Evolutionary conservation across 2,329 filamentous ascomycete genomes (phyloP), one percentile per base, ranked within the genome.

Genomic region (Aspergillus texensis): DNA sequence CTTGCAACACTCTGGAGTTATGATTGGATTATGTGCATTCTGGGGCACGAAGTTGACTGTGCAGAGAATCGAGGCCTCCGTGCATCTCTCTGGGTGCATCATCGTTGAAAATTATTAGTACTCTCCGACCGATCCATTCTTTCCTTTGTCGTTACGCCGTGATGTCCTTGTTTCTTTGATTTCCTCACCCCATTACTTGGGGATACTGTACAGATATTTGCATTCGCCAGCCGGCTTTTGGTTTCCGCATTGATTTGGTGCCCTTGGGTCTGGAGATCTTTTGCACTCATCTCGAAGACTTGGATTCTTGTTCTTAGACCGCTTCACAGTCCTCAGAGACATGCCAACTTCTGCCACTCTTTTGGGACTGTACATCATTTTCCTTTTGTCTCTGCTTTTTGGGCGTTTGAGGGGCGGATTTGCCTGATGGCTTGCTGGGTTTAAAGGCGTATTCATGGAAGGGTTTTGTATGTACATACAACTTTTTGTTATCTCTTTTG

Each of bases 111-210:
- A 60, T 55, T 54, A 28, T 6, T 28, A 28, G 26, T 28, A 46
- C 67, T 61, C 61, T 58, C 55, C 55, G 57, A 64, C 46, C 58
- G 63, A 62, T 58, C 64, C 63, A 67, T 56, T 58, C 63, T 74
- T 70, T 66, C 70, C 63, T 71, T 71, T 69, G 71, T 74, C 68
- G 68, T 70, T 64, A 76, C 61, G 75, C 68, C 68, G 70, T 73
- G 63, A 76, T 70, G 74, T 41, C 58, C 61, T 56, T 53, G 46
- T 62, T 55, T 45, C 45, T 58, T 57, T 56, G 58, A 16, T 60
- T 58, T 52, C 32, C 21, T 43, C 24, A 21, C 45, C 32, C 32
- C 59, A 45, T 53, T 45, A 30, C 53, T 61, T 52, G 57, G 46
- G 55, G 55, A 57, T 58, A 64, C 69, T 74, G 70, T 72, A 68